phyloP scores from a whole-genome alignment of 345 rosid genomes.

The Tarenaya hassleriana region DNA sequence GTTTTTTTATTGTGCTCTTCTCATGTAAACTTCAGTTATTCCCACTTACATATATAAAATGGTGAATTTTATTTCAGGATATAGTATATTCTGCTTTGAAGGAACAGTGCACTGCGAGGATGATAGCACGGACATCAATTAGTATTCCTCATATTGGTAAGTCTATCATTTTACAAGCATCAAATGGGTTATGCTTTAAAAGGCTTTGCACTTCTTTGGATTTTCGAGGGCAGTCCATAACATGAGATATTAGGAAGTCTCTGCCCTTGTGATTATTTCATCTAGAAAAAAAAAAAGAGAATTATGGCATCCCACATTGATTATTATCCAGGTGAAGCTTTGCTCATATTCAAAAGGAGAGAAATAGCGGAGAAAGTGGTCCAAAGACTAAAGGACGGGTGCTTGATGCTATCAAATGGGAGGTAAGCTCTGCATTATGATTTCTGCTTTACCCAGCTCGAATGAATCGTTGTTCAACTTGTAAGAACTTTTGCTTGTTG shows the following conservation, averaged over 20 bases:
- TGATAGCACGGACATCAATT: slow-evolving; percentile 42
- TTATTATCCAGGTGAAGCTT: slow-evolving; percentile 60
- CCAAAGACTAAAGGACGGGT: slow-evolving; percentile 44
- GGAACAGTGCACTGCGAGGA: slow-evolving; percentile 60
- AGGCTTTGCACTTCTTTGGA: too few species aligned
- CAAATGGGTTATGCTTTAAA: not conserved
- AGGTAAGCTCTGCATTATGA: slow-evolving; percentile 40
- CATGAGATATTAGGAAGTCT: too few species aligned
- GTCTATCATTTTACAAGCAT: slow-evolving; percentile 12
- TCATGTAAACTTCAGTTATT: slow-evolving; percentile 8
- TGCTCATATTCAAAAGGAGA: slow-evolving; percentile 56
- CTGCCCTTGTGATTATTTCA: slow-evolving; percentile 1
- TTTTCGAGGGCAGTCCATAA: too few species aligned
- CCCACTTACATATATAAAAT: slow-evolving; percentile 8
- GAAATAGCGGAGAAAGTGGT: slow-evolving; percentile 53
- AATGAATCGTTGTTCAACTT: not conserved
- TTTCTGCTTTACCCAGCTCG: slow-evolving; percentile 1
- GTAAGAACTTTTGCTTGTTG: not conserved
- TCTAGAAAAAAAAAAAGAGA: slow-evolving; percentile 5
- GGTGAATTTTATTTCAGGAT: slow-evolving; percentile 38
- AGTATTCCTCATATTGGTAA: slow-evolving; percentile 57
- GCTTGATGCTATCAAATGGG: slow-evolving; percentile 68
- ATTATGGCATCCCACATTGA: slow-evolving; percentile 13
- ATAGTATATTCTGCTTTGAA: slow-evolving; percentile 54
- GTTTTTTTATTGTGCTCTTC: slow-evolving; percentile 6